phyloP scores from a whole-genome alignment of 805 yeast species.

The Candida anglica region DNA sequence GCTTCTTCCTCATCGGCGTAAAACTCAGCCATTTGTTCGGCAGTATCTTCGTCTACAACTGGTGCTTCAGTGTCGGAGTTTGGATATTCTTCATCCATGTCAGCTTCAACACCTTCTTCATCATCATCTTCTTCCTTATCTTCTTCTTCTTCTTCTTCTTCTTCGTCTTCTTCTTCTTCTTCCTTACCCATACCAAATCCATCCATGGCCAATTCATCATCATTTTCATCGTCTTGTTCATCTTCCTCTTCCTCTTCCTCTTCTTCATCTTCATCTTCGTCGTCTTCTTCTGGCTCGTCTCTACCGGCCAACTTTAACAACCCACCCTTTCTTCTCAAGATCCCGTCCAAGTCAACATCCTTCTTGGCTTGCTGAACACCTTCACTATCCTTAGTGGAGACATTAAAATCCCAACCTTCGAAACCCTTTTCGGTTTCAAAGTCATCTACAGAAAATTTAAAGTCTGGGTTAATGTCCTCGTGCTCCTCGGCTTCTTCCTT shows the following conservation, averaged over 20 bases:
- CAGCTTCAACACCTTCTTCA: constrained; percentile 23
- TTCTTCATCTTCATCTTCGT: constrained; percentile 17
- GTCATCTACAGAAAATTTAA: constrained; percentile 65
- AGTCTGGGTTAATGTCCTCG: constrained; percentile 65
- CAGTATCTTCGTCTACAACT: constrained; percentile 57
- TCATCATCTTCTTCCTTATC: constrained; percentile 36
- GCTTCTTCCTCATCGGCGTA: constrained; percentile 59
- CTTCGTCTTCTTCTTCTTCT: constrained; percentile 25
- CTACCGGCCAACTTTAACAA: constrained; percentile 51
- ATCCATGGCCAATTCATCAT: constrained; percentile 40
- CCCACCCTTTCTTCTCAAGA: constrained; percentile 83
- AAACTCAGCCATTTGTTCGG: constrained; percentile 78
- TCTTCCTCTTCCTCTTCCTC: constrained; percentile 25
- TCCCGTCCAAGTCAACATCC: constrained; percentile 83
- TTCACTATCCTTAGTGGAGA: constrained; percentile 31
- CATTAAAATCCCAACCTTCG: constrained; percentile 83
- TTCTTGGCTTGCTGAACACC: constrained; percentile 24
- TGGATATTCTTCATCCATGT: constrained; percentile 28
- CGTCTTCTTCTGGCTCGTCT: constrained; percentile 22
- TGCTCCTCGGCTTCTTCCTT: constrained; percentile 38
- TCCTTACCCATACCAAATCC: constrained; percentile 45
- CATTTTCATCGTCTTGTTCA: constrained; percentile 29
- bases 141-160: constrained; percentile 15
- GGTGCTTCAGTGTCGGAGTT: constrained; percentile 15
- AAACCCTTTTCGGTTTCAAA: constrained; percentile 45